Evolutionary conservation across 2,329 filamentous ascomycete species (phyloP).

Genomic region (Fusarium sp.): DNA sequence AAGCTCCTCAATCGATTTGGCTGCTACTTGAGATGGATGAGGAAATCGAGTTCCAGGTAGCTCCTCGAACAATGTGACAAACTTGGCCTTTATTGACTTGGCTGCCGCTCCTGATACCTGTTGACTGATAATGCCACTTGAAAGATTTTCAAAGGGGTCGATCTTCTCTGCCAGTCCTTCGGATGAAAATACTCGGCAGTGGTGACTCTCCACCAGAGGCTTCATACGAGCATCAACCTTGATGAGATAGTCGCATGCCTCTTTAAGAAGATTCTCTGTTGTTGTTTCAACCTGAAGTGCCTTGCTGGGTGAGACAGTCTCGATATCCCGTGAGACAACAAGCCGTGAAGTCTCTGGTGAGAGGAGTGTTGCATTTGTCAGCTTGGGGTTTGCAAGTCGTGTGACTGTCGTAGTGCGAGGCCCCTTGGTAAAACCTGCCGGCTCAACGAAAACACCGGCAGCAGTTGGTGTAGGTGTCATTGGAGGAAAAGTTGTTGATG

Average conservation of each 20-base stretch:
- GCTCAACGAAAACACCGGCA: slow-evolving; percentile 56
- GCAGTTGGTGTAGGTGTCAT: slow-evolving; percentile 63
- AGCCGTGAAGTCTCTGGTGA: slow-evolving; percentile 77
- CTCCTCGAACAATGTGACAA: slow-evolving; percentile 77
- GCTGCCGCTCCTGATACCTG: slow-evolving; percentile 96
- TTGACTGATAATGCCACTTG: slow-evolving; percentile 92
- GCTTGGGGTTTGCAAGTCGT: slow-evolving; percentile 72
- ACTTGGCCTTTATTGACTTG: slow-evolving; percentile 87
- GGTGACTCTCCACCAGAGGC: slow-evolving; percentile 78
- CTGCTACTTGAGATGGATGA: slow-evolving; percentile 78
- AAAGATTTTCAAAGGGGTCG: slow-evolving; percentile 87
- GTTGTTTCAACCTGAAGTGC: slow-evolving; percentile 60
- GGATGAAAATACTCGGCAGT: slow-evolving; percentile 83
- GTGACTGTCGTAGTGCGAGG: slow-evolving; percentile 59
- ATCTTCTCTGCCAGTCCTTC: slow-evolving; percentile 86
- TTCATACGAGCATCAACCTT: slow-evolving; percentile 79
- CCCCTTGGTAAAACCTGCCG: slow-evolving; percentile 52
- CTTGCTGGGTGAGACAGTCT: slow-evolving; percentile 62
- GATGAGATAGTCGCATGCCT: slow-evolving; percentile 82
- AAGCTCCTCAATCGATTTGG: slow-evolving; percentile 73
- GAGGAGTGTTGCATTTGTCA: slow-evolving; percentile 78
- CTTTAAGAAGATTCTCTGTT: slow-evolving; percentile 78
- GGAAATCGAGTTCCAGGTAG: slow-evolving; percentile 70
- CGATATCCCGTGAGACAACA: slow-evolving; percentile 64
- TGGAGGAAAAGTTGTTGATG: slow-evolving; percentile 52